Base-by-base conservation (phyloP, 2,329 filamentous ascomycete species). In the Hypocreales sp. region DNA sequence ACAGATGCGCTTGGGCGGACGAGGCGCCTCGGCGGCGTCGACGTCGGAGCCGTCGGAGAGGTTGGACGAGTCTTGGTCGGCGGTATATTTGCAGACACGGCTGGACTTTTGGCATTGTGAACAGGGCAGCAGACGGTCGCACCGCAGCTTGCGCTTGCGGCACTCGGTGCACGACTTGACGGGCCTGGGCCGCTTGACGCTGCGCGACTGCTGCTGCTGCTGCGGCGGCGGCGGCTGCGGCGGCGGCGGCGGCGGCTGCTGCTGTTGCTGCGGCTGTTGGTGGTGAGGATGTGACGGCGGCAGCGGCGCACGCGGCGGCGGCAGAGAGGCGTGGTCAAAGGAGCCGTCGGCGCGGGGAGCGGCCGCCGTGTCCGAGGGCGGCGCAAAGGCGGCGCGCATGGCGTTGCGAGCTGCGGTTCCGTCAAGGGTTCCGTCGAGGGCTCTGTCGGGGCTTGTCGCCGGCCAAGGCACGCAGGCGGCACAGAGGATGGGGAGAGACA, bases 51-150 rank as follows among this genome's bases (percentile, higher is more conserved):
- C 56, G 26, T 67, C 64, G 4, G 64, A 67, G 9, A 58, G 41
- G 36, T 56, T 59, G 19, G 51, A 52, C 7, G 48, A 51, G 29
- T 63, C 60, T 18, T 61, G 56, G 30, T 64, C 60, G 13, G 61
- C 53, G 15, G 61, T 52, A 37, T 70, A 71, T 36, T 53, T 61
- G 48, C 66, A 71, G 21, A 46, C 40, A 20, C 65, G 61, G 35
- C 56, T 59, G n/a, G 64, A 64, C 42, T 66, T 68, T 27, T 65
- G 61, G 40, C 67, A 72, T 41, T 71, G 66, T 5, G 62, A 63
- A 38, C 67, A 72, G 4, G 65, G 64, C 23, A 56, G 52, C n/a
- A 58, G 51, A 24, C 67, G 58, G 42, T 72, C 65, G 45, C 67
- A 72, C 32, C 58, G 56, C 5, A 69, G 47, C 42, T 68, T 72